Evolutionary conservation across 768 basidiomycete genomes (phyloP).

Genomic region (Leccinum incarnatum): DNA sequence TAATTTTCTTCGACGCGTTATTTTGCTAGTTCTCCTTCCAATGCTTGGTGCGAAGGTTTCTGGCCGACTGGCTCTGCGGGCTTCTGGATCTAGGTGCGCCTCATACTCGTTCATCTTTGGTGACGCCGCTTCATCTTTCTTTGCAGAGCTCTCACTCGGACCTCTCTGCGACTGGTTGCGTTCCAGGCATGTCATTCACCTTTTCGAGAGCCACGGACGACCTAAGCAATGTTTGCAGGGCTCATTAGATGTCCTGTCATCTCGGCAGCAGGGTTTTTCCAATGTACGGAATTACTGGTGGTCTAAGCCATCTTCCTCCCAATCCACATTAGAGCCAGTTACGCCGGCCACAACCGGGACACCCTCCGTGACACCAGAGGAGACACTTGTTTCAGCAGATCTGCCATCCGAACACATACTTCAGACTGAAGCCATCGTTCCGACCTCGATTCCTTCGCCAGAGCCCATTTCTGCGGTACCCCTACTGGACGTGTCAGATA

Average conservation of each 20-base stretch:
- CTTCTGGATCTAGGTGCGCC: conserved; percentile 21
- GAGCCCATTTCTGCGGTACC: conserved; percentile 5
- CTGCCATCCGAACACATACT: not conserved
- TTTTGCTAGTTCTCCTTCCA: not conserved
- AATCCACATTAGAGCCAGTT: conserved; percentile 5
- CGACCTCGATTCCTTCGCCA: conserved; percentile 6
- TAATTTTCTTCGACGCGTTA: conserved; percentile 5
- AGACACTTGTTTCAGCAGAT: not conserved
- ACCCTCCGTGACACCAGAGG: not conserved
- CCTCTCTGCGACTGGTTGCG: conserved; percentile 7
- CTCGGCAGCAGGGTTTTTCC: conserved; percentile 13
- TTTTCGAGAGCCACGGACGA: not conserved
- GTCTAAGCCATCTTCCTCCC: conserved; percentile 23
- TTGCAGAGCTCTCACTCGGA: conserved; percentile 16
- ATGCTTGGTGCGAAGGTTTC: conserved; percentile 24
- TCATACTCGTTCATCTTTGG: not conserved
- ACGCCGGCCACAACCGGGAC: not conserved
- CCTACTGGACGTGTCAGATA: conserved; percentile 5
- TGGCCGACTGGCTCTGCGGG: conserved; percentile 24
- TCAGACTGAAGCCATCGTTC: not conserved
- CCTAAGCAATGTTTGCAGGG: conserved; percentile 12
- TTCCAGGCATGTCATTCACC: conserved; percentile 20
- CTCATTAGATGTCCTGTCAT: not conserved
- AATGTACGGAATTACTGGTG: conserved; percentile 33
- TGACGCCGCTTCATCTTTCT: conserved; percentile 9